A percentile compares a stretch with the other conserved stretches of the same genome.
Conservation (phyloP, 2,329 filamentous ascomycete species). For the Cladosporium sp. region DNA sequence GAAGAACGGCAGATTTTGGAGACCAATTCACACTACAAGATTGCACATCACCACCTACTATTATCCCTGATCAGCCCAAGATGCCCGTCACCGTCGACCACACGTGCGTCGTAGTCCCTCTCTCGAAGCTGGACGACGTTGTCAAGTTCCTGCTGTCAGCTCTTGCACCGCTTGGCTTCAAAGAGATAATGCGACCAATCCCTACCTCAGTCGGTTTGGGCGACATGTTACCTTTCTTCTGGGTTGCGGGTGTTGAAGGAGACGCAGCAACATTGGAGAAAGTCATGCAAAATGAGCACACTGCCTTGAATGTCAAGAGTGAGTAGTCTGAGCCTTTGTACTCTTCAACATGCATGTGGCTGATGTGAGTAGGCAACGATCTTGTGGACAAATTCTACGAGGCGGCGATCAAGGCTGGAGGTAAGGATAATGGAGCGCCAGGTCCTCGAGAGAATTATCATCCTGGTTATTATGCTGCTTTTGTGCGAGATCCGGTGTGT, state of each 20-base stretch:
- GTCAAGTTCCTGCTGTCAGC: conserved; percentile 12
- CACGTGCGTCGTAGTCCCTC: conserved; percentile 12
- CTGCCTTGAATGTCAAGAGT: conserved; percentile 11
- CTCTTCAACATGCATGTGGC: not conserved
- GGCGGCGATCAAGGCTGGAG: conserved; percentile 13
- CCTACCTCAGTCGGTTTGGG: conserved; percentile 12
- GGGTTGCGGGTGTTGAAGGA: conserved; percentile 8
- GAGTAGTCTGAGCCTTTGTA: no score
- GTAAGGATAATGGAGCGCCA: conserved; percentile 15
- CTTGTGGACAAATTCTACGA: conserved; percentile 14
- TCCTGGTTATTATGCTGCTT: conserved; percentile 16
- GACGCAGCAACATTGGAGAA: conserved; percentile 1
- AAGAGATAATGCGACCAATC: conserved; percentile 12
- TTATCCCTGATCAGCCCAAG: not conserved
- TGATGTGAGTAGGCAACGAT: conserved; percentile 2
- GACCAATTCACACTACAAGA: no score
- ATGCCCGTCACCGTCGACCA: conserved; percentile 14
- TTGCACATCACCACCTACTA: no score
- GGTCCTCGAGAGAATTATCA: conserved; percentile 13
- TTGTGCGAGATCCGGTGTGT: conserved; percentile 13
- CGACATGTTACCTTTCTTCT: conserved; percentile 14
- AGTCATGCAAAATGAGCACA: conserved; percentile 12
- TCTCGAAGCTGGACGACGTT: conserved; percentile 8
- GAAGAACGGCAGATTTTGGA: no score
- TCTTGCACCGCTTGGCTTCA: conserved; percentile 5